Conservation (phyloP, 2,329 filamentous ascomycete genomes). For the Aspergillus phoenicis region DNA sequence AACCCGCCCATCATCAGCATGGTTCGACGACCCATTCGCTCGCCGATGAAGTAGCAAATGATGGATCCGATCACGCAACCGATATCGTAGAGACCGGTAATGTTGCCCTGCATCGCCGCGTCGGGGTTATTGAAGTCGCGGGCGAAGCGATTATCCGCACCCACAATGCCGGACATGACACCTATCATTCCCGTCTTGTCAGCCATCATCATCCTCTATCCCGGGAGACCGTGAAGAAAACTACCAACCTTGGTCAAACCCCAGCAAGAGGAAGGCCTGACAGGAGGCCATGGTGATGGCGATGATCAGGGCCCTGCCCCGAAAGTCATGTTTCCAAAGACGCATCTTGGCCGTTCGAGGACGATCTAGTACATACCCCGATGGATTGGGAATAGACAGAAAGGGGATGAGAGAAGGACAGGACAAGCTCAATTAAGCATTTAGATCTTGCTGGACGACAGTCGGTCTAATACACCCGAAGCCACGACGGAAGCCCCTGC, state of each 20-base stretch:
- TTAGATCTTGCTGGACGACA: background rate
- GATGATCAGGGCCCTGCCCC: constrained; percentile 23
- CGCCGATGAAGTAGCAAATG: constrained; percentile 41
- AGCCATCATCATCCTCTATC: too few relatives aligned
- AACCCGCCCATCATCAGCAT: constrained; percentile 46
- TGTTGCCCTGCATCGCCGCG: constrained; percentile 43
- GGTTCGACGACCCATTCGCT: constrained; percentile 46
- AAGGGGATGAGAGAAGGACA: background rate
- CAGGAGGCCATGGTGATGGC: constrained; percentile 42
- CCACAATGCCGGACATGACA: constrained; percentile 45
- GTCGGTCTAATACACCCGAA: background rate
- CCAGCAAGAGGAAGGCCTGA: constrained; percentile 43
- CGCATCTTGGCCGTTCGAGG: constrained; percentile 13
- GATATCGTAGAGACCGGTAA: constrained; percentile 34
- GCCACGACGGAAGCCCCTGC: background rate
- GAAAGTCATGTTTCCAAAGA: constrained; percentile 27
- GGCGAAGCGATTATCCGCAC: constrained; percentile 46
- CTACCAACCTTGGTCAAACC: constrained; percentile 52
- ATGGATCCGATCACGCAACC: constrained; percentile 38
- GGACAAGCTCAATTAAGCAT: constrained; percentile 1
- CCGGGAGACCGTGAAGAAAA: too few relatives aligned
- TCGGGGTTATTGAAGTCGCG: constrained; percentile 44
- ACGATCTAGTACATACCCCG: background rate
- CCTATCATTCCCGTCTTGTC: constrained; percentile 7
- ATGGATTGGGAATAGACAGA: background rate